Evolutionary conservation across 2,329 filamentous ascomycete species (phyloP).

Genomic region (Fusarium temperatum): DNA sequence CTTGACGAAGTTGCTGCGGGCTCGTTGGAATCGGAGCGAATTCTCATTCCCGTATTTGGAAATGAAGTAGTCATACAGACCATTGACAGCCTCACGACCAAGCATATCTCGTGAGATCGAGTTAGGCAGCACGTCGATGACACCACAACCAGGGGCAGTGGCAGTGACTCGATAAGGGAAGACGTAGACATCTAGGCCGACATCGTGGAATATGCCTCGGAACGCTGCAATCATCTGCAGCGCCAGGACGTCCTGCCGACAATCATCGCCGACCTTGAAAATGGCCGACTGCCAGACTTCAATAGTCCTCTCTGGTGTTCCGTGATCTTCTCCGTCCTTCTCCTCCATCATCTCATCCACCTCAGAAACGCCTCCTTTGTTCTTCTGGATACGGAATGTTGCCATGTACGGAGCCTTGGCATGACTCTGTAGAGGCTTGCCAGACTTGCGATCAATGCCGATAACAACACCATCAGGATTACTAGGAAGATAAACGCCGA

Average conservation of each 20-base stretch:
- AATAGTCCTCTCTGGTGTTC: conserved; percentile 65
- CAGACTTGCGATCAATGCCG: conserved; percentile 96
- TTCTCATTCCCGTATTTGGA: conserved; percentile 98
- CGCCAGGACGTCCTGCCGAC: conserved; percentile 94
- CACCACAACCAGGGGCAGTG: conserved; percentile 94
- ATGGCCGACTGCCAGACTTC: conserved; percentile 99
- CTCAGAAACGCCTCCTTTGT: conserved; percentile 63
- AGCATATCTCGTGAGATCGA: conserved; percentile 99
- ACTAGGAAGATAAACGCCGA: conserved; percentile 95
- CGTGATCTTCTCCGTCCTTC: conserved; percentile 49
- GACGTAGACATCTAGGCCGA: conserved; percentile 95
- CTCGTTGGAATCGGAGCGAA: conserved; percentile 92
- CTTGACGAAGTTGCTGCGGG: conserved; percentile 97
- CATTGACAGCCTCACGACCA: conserved; percentile 96
- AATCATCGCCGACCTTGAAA: conserved; percentile 99
- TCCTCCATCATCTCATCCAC: conserved; percentile 62
- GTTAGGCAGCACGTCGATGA: conserved; percentile 97
- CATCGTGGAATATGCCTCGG: conserved; percentile 93
- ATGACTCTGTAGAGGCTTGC: conserved; percentile 96
- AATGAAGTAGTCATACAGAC: conserved; percentile 97
- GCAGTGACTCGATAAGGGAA: conserved; percentile 98
- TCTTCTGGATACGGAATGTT: conserved; percentile 95
- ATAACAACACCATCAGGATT: conserved; percentile 98
- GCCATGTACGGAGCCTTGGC: conserved; percentile 99
- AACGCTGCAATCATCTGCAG: conserved; percentile 98